These are phyloP conservation scores for Salix koriyanagi DNA, from an alignment of 345 rosid species.

Conservation along the genomic window DNA sequence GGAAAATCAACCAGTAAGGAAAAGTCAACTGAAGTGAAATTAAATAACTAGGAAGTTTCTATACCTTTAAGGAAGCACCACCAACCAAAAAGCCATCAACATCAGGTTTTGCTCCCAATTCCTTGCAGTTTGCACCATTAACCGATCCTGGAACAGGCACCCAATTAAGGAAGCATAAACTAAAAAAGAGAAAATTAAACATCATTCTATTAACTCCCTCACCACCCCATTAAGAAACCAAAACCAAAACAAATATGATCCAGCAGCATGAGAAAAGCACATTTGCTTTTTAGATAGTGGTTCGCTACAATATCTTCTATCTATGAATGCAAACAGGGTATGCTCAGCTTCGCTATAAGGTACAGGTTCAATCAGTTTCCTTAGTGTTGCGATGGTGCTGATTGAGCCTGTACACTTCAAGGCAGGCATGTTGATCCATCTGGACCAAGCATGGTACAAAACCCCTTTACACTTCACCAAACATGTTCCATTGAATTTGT, in stretches of 20 bases:
- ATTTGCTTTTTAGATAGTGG: background rate
- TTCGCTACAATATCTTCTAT: background rate
- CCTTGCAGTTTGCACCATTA: conserved; percentile 78
- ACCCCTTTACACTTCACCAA: background rate
- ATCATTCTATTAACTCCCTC: background rate
- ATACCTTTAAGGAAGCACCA: conserved; percentile 83
- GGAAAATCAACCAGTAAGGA: background rate
- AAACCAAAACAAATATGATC: background rate
- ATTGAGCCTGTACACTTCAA: background rate
- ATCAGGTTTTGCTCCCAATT: conserved; percentile 64
- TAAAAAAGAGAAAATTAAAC: background rate
- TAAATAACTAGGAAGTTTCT: background rate
- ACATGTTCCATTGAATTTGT: background rate
- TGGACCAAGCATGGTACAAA: background rate
- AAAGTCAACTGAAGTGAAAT: background rate
- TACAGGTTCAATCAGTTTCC: background rate
- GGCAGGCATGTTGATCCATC: background rate
- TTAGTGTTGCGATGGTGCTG: background rate
- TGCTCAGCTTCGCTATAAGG: background rate
- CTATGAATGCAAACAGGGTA: background rate
- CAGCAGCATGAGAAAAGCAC: background rate
- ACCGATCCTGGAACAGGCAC: conserved; percentile 55
- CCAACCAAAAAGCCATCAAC: conserved; percentile 92
- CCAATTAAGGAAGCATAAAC: background rate
- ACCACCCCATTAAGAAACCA: background rate